These are phyloP conservation scores for Rhizophagus prolifer DNA, from an alignment of 192 early-diverging fungal genomes.

Conservation along the genomic window DNA sequence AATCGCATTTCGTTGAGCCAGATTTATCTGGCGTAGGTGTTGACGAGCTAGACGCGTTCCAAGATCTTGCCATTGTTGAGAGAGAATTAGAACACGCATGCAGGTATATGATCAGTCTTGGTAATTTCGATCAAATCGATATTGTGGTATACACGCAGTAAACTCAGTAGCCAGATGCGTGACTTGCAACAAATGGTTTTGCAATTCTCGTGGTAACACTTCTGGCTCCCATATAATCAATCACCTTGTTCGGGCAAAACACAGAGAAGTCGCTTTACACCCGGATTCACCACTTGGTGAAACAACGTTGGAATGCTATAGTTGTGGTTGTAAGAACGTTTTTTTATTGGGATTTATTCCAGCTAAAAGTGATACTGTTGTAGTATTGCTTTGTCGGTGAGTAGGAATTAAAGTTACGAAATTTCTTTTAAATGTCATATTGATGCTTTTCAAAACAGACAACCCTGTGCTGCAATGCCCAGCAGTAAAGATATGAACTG, in stretches of 20 bases:
- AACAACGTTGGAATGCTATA: conserved; percentile 94
- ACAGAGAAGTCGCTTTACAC: conserved; percentile 94
- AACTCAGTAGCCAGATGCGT: conserved; percentile 90
- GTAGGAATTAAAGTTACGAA: conserved; percentile 8
- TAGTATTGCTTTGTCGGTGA: conserved; percentile 92
- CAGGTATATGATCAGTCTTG: conserved; percentile 31
- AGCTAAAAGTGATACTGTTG: conserved; percentile 96
- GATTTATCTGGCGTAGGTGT: conserved; percentile 48
- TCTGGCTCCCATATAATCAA: conserved; percentile 94
- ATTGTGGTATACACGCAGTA: conserved; percentile 91
- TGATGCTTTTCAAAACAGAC: conserved; percentile 46
- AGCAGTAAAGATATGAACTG: conserved; percentile 92
- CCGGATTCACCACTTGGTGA: conserved; percentile 92
- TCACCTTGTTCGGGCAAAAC: conserved; percentile 89
- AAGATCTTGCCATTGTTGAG: conserved; percentile 44
- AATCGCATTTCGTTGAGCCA: conserved; percentile 39
- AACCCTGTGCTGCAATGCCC: conserved; percentile 88
- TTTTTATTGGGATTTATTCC: conserved; percentile 98
- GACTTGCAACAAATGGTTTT: conserved; percentile 94
- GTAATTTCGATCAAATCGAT: conserved; percentile 38
- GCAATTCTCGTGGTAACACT: conserved; percentile 87
- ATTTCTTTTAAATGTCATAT: background rate
- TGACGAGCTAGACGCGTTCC: conserved; percentile 56
- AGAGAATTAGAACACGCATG: conserved; percentile 80
- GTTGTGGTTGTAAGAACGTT: conserved; percentile 92